phyloP scores from a whole-genome alignment of 2,329 filamentous ascomycete genomes.

The Colletotrichum sp. region DNA sequence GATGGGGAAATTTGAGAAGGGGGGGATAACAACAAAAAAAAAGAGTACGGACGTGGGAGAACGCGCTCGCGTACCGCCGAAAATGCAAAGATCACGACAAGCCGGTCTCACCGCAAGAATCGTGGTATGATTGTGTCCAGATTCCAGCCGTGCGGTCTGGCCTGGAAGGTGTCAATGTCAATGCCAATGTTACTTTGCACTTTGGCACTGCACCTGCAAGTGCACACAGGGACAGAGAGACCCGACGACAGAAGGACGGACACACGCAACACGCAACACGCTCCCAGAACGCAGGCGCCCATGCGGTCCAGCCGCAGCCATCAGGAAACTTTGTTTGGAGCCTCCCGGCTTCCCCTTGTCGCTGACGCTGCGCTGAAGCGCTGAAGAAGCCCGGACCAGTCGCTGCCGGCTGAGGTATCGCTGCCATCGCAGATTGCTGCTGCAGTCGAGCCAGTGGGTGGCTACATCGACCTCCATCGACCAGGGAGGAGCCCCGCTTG shows the following conservation, averaged over 20 bases:
- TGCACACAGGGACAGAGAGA: neutral
- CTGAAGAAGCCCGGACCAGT: constrained; percentile 8
- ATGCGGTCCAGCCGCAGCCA: constrained; percentile 8
- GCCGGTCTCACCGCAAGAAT: constrained; percentile 2
- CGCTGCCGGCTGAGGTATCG: neutral
- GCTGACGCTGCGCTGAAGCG: neutral
- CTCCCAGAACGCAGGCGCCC: neutral
- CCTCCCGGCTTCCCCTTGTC: neutral
- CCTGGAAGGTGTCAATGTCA: neutral
- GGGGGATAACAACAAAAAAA: neutral
- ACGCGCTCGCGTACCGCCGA: neutral
- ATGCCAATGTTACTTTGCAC: neutral
- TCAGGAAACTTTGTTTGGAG: neutral
- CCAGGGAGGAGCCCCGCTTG: constrained; percentile 7
- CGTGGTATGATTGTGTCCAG: neutral
- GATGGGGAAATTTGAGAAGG: neutral
- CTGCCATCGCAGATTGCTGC: neutral
- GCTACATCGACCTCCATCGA: neutral
- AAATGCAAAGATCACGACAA: neutral
- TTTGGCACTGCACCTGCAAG: neutral
- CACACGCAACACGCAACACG: neutral
- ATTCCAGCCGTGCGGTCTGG: neutral
- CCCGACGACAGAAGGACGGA: neutral
- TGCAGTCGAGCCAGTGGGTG: constrained; percentile 2
- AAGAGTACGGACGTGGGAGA: neutral